Base-by-base conservation (phyloP, 768 basidiomycete genomes). In the Rhizopogon rudus region DNA sequence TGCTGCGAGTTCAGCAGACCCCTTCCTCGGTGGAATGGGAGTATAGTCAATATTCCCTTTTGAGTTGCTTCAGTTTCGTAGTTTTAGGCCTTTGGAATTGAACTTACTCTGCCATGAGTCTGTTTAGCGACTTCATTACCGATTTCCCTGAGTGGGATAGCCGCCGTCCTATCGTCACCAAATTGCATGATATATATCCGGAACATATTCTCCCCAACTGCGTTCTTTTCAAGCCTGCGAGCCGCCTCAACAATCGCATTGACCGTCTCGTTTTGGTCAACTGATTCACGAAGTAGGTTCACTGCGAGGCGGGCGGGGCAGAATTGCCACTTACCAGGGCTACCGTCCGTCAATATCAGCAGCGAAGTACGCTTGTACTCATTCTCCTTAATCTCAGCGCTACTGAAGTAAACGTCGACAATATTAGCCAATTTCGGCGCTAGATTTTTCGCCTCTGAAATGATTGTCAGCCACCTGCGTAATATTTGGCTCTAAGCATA, bases 1-100 rank as follows among this genome's bases (percentile, higher is more conserved):
- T 40, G 55, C 9, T 67, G 50, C 7, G 63, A 54, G 3, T 60
- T 60, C 7, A 66, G 58, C 17, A 46, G 56, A 17, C 65, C 65
- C 41, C 65, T 62, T 40, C 54, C 65, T 17, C 65, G 54, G 44
- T 66, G 65, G 43, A 51, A 66, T 50, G 65, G 65, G 40, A 67
- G 49, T 12, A 62, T 54, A 17, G 56, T 57, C 44, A 67, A 59
- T 3, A 66, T 55, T 12, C 59, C 55, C 65, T 66, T 22, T 37
- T 28, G 16, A 25, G 10, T 40, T 0, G 44, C 14, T 1, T 9
- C 20, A 49, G 8, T 35, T 13, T 2, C 63, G n/a, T 9, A 40
- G 9, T 9, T 44, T 17, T 12, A 58, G 10, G 35, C 5, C 9
- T 35, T 13, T 37, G 13, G 35, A 13, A 37, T 12, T 37, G 1